These are phyloP conservation scores for Lenzites betulinus DNA, from an alignment of 768 basidiomycete species.

Conservation along the genomic window DNA sequence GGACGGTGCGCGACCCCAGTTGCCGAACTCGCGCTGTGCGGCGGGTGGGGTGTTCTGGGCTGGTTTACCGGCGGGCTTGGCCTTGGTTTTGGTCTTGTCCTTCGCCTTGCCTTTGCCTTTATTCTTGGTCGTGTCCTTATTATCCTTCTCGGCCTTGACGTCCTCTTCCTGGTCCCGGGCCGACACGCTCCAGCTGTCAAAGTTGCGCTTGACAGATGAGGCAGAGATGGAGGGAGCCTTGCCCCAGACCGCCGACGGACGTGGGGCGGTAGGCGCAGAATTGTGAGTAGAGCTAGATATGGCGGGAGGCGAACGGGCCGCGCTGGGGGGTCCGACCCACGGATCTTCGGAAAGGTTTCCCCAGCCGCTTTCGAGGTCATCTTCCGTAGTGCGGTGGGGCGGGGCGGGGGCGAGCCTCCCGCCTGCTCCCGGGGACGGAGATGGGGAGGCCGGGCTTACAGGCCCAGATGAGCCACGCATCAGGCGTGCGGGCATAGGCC, in stretches of 20 bases:
- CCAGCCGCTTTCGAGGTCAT: constrained; percentile 10
- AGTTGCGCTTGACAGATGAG: constrained; percentile 6
- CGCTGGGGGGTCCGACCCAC: neutral
- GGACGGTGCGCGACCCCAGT: constrained; percentile 13
- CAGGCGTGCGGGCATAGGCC: constrained; percentile 1
- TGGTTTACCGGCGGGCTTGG: too few relatives aligned
- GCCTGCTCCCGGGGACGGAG: too few relatives aligned
- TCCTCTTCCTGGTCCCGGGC: neutral
- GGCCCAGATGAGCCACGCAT: neutral
- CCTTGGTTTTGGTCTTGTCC: too few relatives aligned
- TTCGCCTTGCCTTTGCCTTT: neutral
- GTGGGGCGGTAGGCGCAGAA: neutral
- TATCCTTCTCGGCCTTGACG: neutral
- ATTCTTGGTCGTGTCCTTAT: neutral
- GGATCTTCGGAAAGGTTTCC: constrained; percentile 5
- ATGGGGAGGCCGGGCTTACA: neutral
- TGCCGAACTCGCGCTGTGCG: neutral
- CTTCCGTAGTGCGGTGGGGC: too few relatives aligned
- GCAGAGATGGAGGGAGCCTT: constrained; percentile 12
- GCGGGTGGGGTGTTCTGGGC: neutral
- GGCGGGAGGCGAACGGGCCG: neutral
- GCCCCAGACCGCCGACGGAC: constrained; percentile 4
- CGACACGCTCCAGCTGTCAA: constrained; percentile 12
- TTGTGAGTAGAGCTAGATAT: neutral
- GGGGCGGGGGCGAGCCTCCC: too few relatives aligned